Conservation (phyloP, 1,284 basidiomycete genomes). For the Naganishia albida region DNA sequence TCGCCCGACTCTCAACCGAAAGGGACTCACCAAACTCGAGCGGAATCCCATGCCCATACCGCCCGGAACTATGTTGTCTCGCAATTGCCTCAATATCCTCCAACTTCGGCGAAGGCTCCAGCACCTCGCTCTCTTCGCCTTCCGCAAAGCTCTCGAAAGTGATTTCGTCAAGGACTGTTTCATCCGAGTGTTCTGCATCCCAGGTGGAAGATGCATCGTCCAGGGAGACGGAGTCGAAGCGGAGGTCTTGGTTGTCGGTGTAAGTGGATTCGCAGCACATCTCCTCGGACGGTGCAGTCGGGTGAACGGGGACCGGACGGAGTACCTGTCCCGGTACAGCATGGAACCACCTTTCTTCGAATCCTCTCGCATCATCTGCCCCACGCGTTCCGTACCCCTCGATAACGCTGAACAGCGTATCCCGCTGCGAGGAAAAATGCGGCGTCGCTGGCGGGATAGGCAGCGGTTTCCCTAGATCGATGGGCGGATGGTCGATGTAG, state of each 20-base stretch:
- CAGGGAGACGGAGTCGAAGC: neutral
- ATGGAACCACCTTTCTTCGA: too few relatives aligned
- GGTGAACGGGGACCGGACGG: too few relatives aligned
- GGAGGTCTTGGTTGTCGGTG: neutral
- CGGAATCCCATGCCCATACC: conserved; percentile 82
- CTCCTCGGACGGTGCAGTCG: too few relatives aligned
- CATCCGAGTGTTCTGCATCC: neutral
- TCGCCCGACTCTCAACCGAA: neutral
- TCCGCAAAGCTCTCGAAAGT: neutral
- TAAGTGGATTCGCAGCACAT: too few relatives aligned
- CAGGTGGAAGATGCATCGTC: neutral
- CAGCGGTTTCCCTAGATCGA: conserved; percentile 5
- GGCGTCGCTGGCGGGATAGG: conserved; percentile 8
- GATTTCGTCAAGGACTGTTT: conserved; percentile 6
- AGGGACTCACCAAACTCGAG: conserved; percentile 60
- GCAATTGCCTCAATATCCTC: conserved; percentile 56
- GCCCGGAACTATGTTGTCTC: conserved; percentile 63
- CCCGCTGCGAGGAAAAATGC: neutral
- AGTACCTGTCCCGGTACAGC: too few relatives aligned
- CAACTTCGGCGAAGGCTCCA: conserved; percentile 51
- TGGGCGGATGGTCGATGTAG: neutral
- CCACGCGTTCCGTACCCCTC: neutral
- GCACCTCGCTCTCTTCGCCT: conserved; percentile 27
- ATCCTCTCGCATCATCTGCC: too few relatives aligned
- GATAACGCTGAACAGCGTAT: conserved; percentile 13